phyloP scores from a whole-genome alignment of 225 moss, liverwort and hornwort species.

The Neckera pumila region DNA sequence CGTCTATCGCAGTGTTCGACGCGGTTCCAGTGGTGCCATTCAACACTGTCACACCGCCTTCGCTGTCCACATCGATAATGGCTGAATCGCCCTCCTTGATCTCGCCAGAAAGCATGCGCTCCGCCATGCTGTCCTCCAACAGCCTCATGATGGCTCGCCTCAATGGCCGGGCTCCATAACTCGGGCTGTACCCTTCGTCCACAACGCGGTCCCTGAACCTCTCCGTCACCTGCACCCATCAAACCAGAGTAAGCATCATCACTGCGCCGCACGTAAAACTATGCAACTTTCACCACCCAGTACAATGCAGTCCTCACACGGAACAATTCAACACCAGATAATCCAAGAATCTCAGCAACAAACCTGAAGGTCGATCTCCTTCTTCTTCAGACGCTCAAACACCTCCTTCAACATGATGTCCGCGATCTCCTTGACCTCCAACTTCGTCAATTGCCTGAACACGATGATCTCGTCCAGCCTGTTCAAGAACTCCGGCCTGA shows the following conservation, averaged over 20 bases:
- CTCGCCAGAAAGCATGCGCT: slow-evolving; percentile 82
- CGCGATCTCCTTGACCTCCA: slow-evolving; percentile 87
- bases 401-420: slow-evolving; percentile 96
- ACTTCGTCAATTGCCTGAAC: slow-evolving; percentile 81
- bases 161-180: slow-evolving; percentile 76
- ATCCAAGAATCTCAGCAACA: background rate
- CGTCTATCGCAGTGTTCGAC: slow-evolving; percentile 57
- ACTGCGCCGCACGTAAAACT: background rate
- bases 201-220: slow-evolving; percentile 84
- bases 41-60: slow-evolving; percentile 71
- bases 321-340: background rate
- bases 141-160: slow-evolving; percentile 86
- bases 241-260: background rate
- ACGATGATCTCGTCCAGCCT: slow-evolving; percentile 90
- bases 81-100: slow-evolving; percentile 89
- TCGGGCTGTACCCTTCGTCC: slow-evolving; percentile 87
- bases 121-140: slow-evolving; percentile 87
- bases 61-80: slow-evolving; percentile 79
- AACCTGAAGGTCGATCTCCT: slow-evolving; percentile 85
- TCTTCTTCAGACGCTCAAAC: slow-evolving; percentile 87
- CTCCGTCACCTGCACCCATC: slow-evolving; percentile 39
- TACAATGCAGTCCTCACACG: background rate
- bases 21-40: slow-evolving; percentile 79
- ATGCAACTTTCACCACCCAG: background rate
- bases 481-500: slow-evolving; percentile 87